Conservation (phyloP, 1,139 yeast species). For the Debaryomyces subglobosus region DNA sequence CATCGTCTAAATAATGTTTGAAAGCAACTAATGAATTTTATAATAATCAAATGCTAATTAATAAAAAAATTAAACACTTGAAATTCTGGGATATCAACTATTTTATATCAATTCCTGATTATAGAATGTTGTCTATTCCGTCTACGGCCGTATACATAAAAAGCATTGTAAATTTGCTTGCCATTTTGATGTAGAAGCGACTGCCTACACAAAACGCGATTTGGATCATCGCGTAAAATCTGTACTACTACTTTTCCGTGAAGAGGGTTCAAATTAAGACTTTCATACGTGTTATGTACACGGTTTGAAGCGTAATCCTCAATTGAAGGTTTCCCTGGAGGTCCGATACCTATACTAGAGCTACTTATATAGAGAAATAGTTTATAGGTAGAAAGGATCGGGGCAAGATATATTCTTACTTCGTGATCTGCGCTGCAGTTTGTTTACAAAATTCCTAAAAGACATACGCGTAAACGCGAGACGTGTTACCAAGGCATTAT, state of each 20-base stretch:
- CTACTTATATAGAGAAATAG: neutral
- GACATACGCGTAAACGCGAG: constrained; percentile 7
- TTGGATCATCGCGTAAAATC: constrained; percentile 4
- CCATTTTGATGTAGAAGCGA: constrained; percentile 1
- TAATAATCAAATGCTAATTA: constrained; percentile 2
- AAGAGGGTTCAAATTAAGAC: neutral
- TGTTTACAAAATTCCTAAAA: constrained; percentile 8
- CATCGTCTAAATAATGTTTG: constrained; percentile 23
- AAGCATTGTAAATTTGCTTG: neutral
- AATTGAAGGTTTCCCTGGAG: neutral
- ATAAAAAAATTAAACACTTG: neutral
- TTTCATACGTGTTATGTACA: neutral
- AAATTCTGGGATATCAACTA: constrained; percentile 1
- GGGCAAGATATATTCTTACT: neutral
- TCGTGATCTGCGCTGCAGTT: neutral
- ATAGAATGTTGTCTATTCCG: constrained; percentile 2
- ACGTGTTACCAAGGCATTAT: constrained; percentile 8
- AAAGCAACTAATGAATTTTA: constrained; percentile 1
- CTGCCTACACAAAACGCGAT: constrained; percentile 5
- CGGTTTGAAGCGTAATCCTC: neutral
- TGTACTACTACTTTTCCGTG: neutral
- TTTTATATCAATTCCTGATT: constrained; percentile 7
- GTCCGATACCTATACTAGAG: neutral
- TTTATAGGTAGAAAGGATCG: neutral
- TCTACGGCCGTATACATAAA: constrained; percentile 4